phyloP scores from a whole-genome alignment of 129 eudicot species.

The Kitagawia praeruptora region DNA sequence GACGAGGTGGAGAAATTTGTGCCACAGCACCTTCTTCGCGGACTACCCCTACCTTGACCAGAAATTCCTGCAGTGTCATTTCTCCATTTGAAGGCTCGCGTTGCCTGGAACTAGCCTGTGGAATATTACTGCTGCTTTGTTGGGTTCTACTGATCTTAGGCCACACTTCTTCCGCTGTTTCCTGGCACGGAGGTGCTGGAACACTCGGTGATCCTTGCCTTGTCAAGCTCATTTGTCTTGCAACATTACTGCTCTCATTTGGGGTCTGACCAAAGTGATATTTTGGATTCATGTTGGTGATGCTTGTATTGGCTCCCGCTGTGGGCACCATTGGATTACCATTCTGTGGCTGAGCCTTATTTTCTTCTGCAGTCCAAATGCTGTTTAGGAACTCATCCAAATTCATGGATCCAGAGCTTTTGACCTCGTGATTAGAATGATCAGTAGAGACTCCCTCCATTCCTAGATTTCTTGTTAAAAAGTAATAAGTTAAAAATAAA shows the following conservation, averaged over 20 bases:
- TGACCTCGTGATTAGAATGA: conserved; percentile 17
- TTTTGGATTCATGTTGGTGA: background rate
- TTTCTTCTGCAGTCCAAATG: conserved; percentile 92
- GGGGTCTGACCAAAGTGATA: background rate
- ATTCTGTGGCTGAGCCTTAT: conserved; percentile 43
- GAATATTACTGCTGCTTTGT: conserved; percentile 17
- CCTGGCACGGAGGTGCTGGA: conserved; percentile 43
- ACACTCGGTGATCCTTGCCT: conserved; percentile 71
- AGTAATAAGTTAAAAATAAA: too few relatives aligned
- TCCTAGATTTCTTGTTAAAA: background rate
- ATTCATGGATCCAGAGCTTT: conserved; percentile 84
- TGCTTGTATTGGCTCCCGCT: background rate
- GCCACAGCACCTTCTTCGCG: conserved; percentile 37
- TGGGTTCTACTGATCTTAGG: conserved; percentile 58
- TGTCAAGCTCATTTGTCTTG: conserved; percentile 33
- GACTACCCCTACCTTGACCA: conserved; percentile 82
- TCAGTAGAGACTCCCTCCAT: background rate
- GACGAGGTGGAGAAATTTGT: conserved; percentile 31
- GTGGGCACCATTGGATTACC: background rate
- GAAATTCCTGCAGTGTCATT: conserved; percentile 84
- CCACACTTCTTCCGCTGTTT: conserved; percentile 88
- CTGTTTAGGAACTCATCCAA: conserved; percentile 91
- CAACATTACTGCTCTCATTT: conserved; percentile 15
- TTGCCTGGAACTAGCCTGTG: conserved; percentile 25
- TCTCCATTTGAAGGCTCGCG: conserved; percentile 74